Evolutionary conservation across 108 stramenopile genomes (phyloP).

Genomic region (Cyclotella cryptica): DNA sequence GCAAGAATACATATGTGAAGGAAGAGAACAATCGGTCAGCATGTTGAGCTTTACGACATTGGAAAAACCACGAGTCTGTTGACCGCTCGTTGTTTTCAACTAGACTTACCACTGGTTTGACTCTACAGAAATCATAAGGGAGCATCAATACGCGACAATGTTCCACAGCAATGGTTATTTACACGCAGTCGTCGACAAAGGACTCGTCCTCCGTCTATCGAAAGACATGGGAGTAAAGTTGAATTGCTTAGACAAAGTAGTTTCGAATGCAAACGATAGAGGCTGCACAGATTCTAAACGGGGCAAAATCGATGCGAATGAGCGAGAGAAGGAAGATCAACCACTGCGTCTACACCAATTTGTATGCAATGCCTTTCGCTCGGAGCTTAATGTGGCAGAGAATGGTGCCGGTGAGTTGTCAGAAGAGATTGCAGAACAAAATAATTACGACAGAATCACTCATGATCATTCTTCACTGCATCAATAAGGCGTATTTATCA

Average conservation of each 20-base stretch:
- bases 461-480: not conserved
- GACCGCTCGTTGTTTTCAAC: no score
- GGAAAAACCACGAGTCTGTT: no score
- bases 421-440: no score
- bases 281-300: not conserved
- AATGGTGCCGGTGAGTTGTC: slow-evolving; percentile 20
- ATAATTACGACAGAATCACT: not conserved
- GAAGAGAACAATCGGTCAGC: no score
- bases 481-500: slow-evolving; percentile 11
- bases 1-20: no score
- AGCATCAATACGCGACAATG: not conserved
- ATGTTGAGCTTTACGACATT: no score
- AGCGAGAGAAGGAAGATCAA: not conserved
- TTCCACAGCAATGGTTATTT: slow-evolving; percentile 10
- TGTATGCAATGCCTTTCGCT: slow-evolving; percentile 20
- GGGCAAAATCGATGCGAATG: not conserved
- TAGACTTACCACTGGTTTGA: no score
- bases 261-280: not conserved
- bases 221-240: not conserved
- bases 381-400: slow-evolving; percentile 25
- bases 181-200: slow-evolving; percentile 20
- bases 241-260: slow-evolving; percentile 8
- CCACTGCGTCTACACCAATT: slow-evolving; percentile 29
- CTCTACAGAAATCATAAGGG: no score
- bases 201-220: not conserved